Evolutionary conservation across 2,329 filamentous ascomycete species (phyloP).

Genomic region (Gremmenia infestans): DNA sequence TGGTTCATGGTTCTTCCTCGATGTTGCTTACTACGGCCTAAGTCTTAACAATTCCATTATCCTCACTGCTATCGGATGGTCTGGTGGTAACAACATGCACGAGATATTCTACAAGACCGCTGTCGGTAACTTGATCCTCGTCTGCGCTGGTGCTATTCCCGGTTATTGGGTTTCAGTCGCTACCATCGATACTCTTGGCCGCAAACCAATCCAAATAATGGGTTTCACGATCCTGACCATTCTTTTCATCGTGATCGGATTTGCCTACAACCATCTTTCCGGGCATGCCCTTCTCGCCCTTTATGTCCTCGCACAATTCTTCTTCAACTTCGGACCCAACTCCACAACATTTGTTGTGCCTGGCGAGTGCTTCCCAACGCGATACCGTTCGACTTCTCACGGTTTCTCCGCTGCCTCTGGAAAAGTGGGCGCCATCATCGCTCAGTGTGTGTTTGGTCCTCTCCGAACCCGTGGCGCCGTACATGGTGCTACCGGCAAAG

Average conservation of each 20-base stretch:
- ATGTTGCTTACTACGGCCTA: slow-evolving; percentile 54
- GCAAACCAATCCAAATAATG: slow-evolving; percentile 68
- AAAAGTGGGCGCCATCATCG: slow-evolving; percentile 34
- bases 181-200: slow-evolving; percentile 71
- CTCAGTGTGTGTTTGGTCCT: slow-evolving; percentile 48
- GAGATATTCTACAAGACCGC: slow-evolving; percentile 66
- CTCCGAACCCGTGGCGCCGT: slow-evolving; percentile 39
- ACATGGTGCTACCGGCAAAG: slow-evolving; percentile 17
- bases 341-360: slow-evolving; percentile 35
- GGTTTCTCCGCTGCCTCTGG: slow-evolving; percentile 34
- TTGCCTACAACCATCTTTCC: slow-evolving; percentile 48
- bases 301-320: slow-evolving; percentile 61
- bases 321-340: slow-evolving; percentile 55
- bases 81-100: slow-evolving; percentile 59
- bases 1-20: slow-evolving; percentile 72
- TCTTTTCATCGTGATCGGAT: slow-evolving; percentile 59
- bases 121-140: slow-evolving; percentile 71
- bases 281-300: slow-evolving; percentile 51
- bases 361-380: slow-evolving; percentile 35
- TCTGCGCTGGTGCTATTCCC: slow-evolving; percentile 72
- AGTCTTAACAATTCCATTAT: slow-evolving; percentile 72
- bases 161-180: slow-evolving; percentile 77
- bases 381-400: slow-evolving; percentile 33
- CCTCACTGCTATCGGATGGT: slow-evolving; percentile 68
- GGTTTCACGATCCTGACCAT: slow-evolving; percentile 58